Evolutionary conservation across 2,329 filamentous ascomycete species (phyloP).

Genomic region (Diaporthe velutina): DNA sequence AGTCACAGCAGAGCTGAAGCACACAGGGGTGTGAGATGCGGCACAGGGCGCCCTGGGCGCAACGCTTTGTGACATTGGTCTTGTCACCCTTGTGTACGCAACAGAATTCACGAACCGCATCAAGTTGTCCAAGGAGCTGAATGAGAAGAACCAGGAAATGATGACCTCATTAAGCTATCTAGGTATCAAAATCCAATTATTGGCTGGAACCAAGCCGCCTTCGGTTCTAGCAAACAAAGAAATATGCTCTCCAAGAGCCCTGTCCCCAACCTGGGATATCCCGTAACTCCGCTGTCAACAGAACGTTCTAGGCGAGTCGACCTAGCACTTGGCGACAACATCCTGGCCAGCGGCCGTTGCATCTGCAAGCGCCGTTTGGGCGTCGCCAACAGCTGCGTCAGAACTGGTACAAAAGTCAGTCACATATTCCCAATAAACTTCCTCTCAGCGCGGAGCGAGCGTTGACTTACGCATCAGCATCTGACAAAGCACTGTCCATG

Average conservation of each 20-base stretch:
- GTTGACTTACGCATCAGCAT: constrained; percentile 26
- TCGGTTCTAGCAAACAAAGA: neutral
- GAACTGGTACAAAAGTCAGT: constrained; percentile 9
- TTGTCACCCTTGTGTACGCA: neutral
- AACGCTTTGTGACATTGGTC: neutral
- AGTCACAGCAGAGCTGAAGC: neutral
- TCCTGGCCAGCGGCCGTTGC: constrained; percentile 22
- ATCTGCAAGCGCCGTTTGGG: neutral
- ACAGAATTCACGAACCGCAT: neutral
- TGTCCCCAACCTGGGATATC: neutral
- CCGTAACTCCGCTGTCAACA: neutral
- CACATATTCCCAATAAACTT: neutral
- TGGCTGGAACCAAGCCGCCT: neutral
- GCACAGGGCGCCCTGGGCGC: neutral
- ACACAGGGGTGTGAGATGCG: neutral
- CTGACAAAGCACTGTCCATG: constrained; percentile 14
- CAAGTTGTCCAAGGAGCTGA: neutral
- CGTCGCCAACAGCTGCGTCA: constrained; percentile 30
- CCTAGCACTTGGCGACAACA: constrained; percentile 27
- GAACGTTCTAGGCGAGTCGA: neutral
- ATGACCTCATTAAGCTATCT: neutral
- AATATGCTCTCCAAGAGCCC: neutral
- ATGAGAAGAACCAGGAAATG: neutral
- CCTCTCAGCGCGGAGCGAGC: neutral
- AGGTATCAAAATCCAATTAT: neutral